Percentiles rank a stretch among this genome's conserved stretches.
These are phyloP conservation scores for Amoebophrya sp. DNA, from an alignment of 169 alveolate species.

Conservation along the genomic window DNA sequence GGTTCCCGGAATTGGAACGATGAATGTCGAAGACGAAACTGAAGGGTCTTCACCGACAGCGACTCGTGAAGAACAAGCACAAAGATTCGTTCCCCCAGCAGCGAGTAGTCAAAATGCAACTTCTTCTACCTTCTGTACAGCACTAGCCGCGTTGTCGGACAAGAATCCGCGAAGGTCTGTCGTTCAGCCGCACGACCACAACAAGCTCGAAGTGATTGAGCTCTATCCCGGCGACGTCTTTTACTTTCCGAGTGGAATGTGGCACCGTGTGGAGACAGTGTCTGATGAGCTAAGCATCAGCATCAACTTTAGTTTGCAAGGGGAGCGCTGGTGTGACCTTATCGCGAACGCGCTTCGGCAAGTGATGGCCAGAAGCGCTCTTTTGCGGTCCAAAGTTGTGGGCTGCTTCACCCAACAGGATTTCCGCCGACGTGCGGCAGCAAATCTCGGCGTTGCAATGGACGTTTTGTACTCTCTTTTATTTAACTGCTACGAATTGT, in stretches of 20 bases:
- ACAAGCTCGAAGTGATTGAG: neutral
- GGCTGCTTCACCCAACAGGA: constrained; percentile 3
- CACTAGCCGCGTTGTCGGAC: too few species aligned
- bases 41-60: too few species aligned
- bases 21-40: too few species aligned
- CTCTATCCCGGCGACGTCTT: constrained; percentile 29
- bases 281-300: neutral
- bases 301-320: neutral
- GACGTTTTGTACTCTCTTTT: neutral
- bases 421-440: neutral
- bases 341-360: neutral
- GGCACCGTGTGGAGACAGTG: constrained; percentile 27
- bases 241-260: constrained; percentile 29
- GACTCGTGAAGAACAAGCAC: neutral
- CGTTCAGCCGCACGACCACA: neutral
- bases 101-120: neutral
- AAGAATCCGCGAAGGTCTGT: too few species aligned
- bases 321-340: neutral
- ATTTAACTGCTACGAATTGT: neutral
- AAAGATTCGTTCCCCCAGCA: neutral
- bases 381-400: neutral
- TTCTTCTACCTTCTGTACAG: too few species aligned
- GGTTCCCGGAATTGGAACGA: too few species aligned
- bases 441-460: neutral
- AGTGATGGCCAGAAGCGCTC: neutral